phyloP scores from a whole-genome alignment of 2,329 filamentous ascomycete species.

The Clonostachys sp. region DNA sequence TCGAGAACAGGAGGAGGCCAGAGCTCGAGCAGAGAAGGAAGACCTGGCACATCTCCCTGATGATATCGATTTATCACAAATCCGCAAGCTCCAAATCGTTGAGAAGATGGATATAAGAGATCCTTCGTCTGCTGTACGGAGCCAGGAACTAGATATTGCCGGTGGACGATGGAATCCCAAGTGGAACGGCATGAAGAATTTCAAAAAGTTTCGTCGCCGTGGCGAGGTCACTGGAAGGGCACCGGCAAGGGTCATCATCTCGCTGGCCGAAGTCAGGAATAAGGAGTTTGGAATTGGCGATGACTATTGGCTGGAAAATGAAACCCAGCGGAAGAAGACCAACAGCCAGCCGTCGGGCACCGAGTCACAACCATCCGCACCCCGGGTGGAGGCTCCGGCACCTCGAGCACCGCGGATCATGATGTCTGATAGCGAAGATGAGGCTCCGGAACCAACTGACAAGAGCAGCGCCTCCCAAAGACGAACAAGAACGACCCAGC shows the following conservation, averaged over 20 bases:
- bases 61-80: constrained; percentile 66
- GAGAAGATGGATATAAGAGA: constrained; percentile 64
- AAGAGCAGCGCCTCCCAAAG: constrained; percentile 1
- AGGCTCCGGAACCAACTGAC: not conserved
- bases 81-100: constrained; percentile 70
- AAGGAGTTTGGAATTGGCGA: constrained; percentile 73
- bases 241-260: constrained; percentile 56
- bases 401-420: constrained; percentile 11
- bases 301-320: constrained; percentile 66
- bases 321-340: constrained; percentile 20
- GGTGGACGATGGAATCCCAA: constrained; percentile 71
- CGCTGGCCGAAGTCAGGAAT: constrained; percentile 64
- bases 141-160: constrained; percentile 43
- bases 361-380: constrained; percentile 7
- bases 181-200: constrained; percentile 96
- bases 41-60: constrained; percentile 47
- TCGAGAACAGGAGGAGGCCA: constrained; percentile 64
- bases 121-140: constrained; percentile 6
- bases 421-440: constrained; percentile 26
- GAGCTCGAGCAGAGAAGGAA: constrained; percentile 46
- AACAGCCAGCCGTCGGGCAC: constrained; percentile 13
- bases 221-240: constrained; percentile 41
- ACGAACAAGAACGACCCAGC: not conserved
- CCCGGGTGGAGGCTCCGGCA: constrained; percentile 8
- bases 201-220: constrained; percentile 76